Evolutionary conservation across 306 rosid species (phyloP).

Genomic region (Lathyrus tuberosus): DNA sequence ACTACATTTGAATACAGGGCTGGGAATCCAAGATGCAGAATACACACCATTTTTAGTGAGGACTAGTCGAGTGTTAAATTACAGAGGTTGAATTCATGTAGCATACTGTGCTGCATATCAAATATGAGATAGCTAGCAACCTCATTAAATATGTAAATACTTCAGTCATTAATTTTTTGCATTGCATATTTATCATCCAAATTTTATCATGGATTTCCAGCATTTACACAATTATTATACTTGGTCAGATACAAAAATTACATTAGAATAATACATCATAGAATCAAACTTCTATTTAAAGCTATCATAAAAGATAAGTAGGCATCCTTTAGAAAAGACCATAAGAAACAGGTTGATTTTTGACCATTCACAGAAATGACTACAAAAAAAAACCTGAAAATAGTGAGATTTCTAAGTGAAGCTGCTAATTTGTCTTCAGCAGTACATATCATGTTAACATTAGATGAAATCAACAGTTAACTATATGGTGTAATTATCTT

Average conservation of each 20-base stretch:
- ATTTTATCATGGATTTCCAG: slow-evolving; percentile 23
- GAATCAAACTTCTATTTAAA: slow-evolving; percentile 3
- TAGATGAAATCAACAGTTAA: slow-evolving; percentile 8
- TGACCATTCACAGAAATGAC: slow-evolving; percentile 7
- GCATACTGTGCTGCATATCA: slow-evolving; percentile 19
- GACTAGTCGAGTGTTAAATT: slow-evolving; percentile 41
- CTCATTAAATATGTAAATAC: slow-evolving; percentile 21
- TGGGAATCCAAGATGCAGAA: slow-evolving; percentile 28
- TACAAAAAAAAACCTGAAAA: neutral
- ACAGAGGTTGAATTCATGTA: slow-evolving; percentile 9
- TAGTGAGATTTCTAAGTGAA: neutral
- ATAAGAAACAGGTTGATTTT: slow-evolving; percentile 10
- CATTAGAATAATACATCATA: neutral
- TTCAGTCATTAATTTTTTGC: slow-evolving; percentile 28
- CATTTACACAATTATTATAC: slow-evolving; percentile 12
- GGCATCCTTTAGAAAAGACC: neutral
- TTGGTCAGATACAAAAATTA: neutral
- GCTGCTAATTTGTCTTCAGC: neutral
- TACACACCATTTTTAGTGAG: slow-evolving; percentile 57
- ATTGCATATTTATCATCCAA: slow-evolving; percentile 18
- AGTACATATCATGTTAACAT: neutral
- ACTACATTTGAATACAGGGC: slow-evolving; percentile 29
- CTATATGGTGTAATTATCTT: slow-evolving; percentile 2
- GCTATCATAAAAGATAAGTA: too few species aligned
- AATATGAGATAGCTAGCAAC: slow-evolving; percentile 26